A percentile compares a stretch with the other conserved stretches of the same genome.
Conservation (phyloP, 768 basidiomycete genomes). For the Wakefieldia striispora region DNA sequence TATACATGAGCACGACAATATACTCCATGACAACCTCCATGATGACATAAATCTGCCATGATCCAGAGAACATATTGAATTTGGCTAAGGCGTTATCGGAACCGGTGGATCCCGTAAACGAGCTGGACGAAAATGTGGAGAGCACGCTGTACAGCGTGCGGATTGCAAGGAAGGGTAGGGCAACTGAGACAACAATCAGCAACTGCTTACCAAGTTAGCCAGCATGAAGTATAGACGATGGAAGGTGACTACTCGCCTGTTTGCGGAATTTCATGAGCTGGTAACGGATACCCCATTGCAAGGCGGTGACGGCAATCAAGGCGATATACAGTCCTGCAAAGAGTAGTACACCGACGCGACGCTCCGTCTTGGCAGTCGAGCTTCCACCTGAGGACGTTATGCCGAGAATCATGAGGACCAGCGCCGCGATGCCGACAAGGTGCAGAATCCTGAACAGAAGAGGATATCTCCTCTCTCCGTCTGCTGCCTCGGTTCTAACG, state of each 20-base stretch:
- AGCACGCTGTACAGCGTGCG: constrained; percentile 50
- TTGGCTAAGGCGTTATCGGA: constrained; percentile 39
- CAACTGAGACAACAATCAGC: constrained; percentile 49
- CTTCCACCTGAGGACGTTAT: constrained; percentile 19
- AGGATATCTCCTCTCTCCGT: constrained; percentile 11
- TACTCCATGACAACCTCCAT: constrained; percentile 65
- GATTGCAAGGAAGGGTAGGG: constrained; percentile 60
- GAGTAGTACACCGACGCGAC: constrained; percentile 34
- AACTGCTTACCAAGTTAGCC: constrained; percentile 41
- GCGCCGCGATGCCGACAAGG: constrained; percentile 25
- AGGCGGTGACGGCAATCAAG: constrained; percentile 41
- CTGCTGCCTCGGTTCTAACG: constrained; percentile 31
- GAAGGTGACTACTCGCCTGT: constrained; percentile 30
- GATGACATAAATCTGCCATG: constrained; percentile 56
- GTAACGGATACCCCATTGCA: constrained; percentile 54
- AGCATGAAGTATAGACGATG: constrained; percentile 1
- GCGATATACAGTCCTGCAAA: constrained; percentile 41
- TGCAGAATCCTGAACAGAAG: constrained; percentile 27
- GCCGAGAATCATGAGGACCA: constrained; percentile 35
- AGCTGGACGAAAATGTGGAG: constrained; percentile 48
- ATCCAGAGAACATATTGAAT: constrained; percentile 56
- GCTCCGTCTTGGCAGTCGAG: constrained; percentile 23
- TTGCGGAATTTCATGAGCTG: constrained; percentile 25
- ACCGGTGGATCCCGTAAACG: constrained; percentile 34
- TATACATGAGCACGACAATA: constrained; percentile 45